phyloP scores from a whole-genome alignment of 1,139 yeast genomes.

The Diutina siamensis region DNA sequence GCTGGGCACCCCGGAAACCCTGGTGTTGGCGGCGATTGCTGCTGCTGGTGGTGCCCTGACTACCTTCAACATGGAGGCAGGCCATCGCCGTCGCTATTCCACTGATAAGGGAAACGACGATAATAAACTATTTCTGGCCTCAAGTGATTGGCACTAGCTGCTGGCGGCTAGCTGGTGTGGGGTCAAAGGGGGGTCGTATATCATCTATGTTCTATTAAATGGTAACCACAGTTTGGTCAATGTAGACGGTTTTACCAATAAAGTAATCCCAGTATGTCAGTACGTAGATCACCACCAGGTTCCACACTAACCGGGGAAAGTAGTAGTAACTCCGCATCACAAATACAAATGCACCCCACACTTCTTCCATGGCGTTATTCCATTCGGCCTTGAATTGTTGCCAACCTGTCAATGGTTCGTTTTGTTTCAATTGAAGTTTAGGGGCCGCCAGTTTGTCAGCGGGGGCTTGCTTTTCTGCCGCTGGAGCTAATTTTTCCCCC shows the following conservation, averaged over 20 bases:
- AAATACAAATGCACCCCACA: slow-evolving; percentile 54
- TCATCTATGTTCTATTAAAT: neutral
- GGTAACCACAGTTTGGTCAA: slow-evolving; percentile 3
- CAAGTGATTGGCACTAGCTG: neutral
- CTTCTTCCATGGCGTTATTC: slow-evolving; percentile 42
- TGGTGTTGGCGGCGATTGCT: slow-evolving; percentile 4
- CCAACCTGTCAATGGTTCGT: neutral
- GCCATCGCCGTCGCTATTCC: slow-evolving; percentile 3
- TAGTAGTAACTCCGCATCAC: slow-evolving; percentile 54
- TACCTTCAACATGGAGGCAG: neutral
- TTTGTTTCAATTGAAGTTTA: slow-evolving; percentile 8
- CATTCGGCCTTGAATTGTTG: slow-evolving; percentile 30
- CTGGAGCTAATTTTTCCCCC: neutral
- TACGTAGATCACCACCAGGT: slow-evolving; percentile 34
- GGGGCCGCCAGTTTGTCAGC: neutral
- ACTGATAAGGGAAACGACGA: neutral
- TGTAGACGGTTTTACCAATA: slow-evolving; percentile 35
- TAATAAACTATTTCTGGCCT: neutral
- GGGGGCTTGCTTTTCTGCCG: neutral
- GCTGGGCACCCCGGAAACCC: neutral
- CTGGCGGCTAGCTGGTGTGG: too few species aligned
- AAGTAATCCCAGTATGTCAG: slow-evolving; percentile 63
- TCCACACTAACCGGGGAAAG: slow-evolving; percentile 55
- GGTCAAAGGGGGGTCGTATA: too few species aligned
- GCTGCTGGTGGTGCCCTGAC: slow-evolving; percentile 5